A percentile compares a stretch with the other conserved stretches of the same genome.
Evolutionary conservation across 139 green algal species (phyloP).

Genomic region (Chara braunii): DNA sequence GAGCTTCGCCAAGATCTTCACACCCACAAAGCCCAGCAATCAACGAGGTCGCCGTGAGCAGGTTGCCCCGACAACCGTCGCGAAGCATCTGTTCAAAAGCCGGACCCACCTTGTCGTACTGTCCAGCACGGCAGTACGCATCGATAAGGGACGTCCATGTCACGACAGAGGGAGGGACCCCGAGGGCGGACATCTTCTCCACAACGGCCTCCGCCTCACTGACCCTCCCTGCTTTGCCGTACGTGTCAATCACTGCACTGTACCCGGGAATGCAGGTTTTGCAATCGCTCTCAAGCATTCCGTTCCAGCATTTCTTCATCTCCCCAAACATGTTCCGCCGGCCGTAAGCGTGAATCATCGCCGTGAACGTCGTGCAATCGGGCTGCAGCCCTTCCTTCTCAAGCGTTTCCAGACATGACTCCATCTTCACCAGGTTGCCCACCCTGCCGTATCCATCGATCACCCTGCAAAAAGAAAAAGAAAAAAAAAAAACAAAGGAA

Average conservation of each 20-base stretch:
- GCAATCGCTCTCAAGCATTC: too few relatives aligned
- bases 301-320: too few relatives aligned
- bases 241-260: conserved; percentile 28
- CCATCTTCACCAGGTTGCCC: too few relatives aligned
- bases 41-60: conserved; percentile 30
- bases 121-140: conserved; percentile 20
- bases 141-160: conserved; percentile 36
- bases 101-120: conserved; percentile 22
- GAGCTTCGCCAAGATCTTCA: too few relatives aligned
- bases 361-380: too few relatives aligned
- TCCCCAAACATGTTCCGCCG: conserved; percentile 24
- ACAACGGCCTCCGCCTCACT: conserved; percentile 15
- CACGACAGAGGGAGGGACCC: conserved; percentile 24
- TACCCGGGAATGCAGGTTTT: too few relatives aligned
- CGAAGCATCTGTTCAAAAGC: conserved; percentile 29
- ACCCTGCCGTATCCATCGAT: too few relatives aligned
- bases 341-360: conserved; percentile 15
- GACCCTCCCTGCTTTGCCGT: conserved; percentile 8
- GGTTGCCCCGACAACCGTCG: conserved; percentile 19
- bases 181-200: conserved; percentile 6
- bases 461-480: too few relatives aligned
- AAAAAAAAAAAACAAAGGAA: too few relatives aligned
- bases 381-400: too few relatives aligned
- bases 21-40: conserved; percentile 16
- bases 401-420: too few relatives aligned